Evolutionary conservation across 176 grass and related monocot species (phyloP), one percentile per base, ranked within the genome.

Genomic region (Eremochloa ophiuroides): DNA sequence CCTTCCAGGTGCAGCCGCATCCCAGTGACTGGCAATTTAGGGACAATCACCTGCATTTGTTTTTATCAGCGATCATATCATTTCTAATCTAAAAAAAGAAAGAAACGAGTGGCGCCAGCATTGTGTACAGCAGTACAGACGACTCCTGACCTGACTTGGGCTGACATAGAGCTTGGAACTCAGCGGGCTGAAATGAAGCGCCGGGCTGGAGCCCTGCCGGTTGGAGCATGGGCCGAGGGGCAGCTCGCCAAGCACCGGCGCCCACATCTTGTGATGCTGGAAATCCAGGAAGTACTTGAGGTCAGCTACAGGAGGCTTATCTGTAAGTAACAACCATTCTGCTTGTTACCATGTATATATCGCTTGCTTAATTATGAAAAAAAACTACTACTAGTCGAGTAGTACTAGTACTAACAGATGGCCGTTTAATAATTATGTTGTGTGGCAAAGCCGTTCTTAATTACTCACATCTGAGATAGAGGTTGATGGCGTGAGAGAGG

Each of bases 271-370:
- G 60, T 91, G 84, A 53, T 87, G 77, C 81, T 99, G 96, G 89
- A 99, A 99, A 85, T 99, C 96, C 83, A 99, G 84, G 89, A 99
- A 99, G 88, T 93, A 95, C 43, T 81, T 89, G 86, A 99, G 87
- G 67, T 99, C 96, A 86, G 88, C 84, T 51, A 90, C 65, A 60
- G 93, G 91, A 74, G 96, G 96, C 85, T 99, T 99, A 99, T 99
- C 96, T 99, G 88, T 79, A 69, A 79, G 88, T 82, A 69, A 84
- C 55, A 83, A 66, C 51, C 42, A 78, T 60, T 68, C 23, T 28
- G 65, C 20, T 11, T 25, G 42, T 64, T 38, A 70, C 20, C 9
- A 53, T n/a, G 10, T 59, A 17, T 25, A 22, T 55, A 55, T 47
- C 11, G 38, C 25, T 28, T 42, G 13, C 30, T 35, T 7, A 73